A percentile compares a stretch with the other conserved stretches of the same genome.
Conservation (phyloP, 768 basidiomycete genomes). For the Fistulinella prunicolor region DNA sequence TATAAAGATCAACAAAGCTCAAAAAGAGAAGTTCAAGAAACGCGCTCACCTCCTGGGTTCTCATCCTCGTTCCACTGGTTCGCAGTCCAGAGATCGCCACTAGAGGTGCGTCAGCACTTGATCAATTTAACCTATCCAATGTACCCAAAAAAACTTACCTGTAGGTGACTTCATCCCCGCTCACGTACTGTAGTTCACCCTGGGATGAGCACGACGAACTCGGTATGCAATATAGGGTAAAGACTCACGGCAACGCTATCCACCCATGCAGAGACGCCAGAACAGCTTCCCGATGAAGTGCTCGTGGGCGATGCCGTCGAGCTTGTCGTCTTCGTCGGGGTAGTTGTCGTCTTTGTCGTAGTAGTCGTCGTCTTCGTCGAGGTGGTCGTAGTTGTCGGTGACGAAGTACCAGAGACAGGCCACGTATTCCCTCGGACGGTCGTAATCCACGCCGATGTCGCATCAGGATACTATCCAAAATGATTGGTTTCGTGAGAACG, state of each 20-base stretch:
- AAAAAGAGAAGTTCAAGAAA: neutral
- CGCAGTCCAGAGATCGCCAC: slow-evolving; percentile 49
- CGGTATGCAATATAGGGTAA: neutral
- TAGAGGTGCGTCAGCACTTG: slow-evolving; percentile 12
- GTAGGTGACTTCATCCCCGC: slow-evolving; percentile 41
- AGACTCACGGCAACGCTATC: slow-evolving; percentile 35
- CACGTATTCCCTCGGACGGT: slow-evolving; percentile 39
- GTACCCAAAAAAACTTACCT: slow-evolving; percentile 35
- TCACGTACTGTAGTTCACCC: slow-evolving; percentile 44
- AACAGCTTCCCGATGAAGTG: slow-evolving; percentile 35
- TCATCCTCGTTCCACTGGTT: slow-evolving; percentile 46
- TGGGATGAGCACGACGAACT: too few species aligned
- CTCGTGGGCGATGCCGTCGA: slow-evolving; percentile 19
- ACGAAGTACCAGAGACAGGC: slow-evolving; percentile 22
- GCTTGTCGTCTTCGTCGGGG: slow-evolving; percentile 2
- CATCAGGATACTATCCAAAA: slow-evolving; percentile 36
- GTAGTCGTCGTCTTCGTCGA: neutral
- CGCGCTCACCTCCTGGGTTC: slow-evolving; percentile 26
- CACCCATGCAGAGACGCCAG: slow-evolving; percentile 43
- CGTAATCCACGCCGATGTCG: slow-evolving; percentile 36
- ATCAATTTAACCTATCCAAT: too few species aligned
- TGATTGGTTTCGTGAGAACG: neutral
- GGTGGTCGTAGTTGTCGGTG: neutral
- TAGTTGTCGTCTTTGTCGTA: slow-evolving; percentile 2
- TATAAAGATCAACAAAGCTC: neutral